Percentiles rank a stretch among this genome's conserved stretches.
These are phyloP conservation scores for Pilasporangium apinafurcum DNA, from an alignment of 352 stramenopile genomes.

Conservation along the genomic window DNA sequence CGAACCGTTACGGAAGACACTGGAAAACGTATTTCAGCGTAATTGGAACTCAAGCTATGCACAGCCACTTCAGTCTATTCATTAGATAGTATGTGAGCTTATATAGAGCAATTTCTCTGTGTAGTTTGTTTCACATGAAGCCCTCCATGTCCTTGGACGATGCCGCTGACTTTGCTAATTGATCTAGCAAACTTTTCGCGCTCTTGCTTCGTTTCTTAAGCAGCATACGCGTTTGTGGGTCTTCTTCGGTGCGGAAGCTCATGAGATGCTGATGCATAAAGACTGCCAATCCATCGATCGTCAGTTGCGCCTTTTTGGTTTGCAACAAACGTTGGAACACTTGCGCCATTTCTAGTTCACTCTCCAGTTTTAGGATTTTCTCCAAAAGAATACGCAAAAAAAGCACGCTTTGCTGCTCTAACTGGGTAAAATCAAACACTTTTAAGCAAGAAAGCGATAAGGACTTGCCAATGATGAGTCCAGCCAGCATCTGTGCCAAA, in stretches of 20 bases:
- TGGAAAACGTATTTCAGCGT: slow-evolving; percentile 59
- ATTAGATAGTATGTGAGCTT: too few species aligned
- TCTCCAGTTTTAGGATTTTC: slow-evolving; percentile 63
- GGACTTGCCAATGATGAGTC: slow-evolving; percentile 42
- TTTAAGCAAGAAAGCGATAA: slow-evolving; percentile 88
- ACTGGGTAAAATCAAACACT: slow-evolving; percentile 89
- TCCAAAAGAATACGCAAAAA: slow-evolving; percentile 86
- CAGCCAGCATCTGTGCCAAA: slow-evolving; percentile 83
- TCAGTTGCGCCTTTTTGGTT: slow-evolving; percentile 76
- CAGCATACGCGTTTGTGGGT: slow-evolving; percentile 24
- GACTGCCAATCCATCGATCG: slow-evolving; percentile 70
- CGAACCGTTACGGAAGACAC: slow-evolving; percentile 31
- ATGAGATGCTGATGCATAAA: slow-evolving; percentile 78
- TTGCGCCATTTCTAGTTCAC: slow-evolving; percentile 53
- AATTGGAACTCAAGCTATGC: slow-evolving; percentile 78
- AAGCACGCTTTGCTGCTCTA: slow-evolving; percentile 80
- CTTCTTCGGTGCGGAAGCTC: slow-evolving; percentile 43
- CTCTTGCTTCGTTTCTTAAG: slow-evolving; percentile 62
- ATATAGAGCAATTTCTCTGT: too few species aligned
- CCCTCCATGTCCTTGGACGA: slow-evolving; percentile 32
- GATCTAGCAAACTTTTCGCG: slow-evolving; percentile 60
- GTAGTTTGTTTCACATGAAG: slow-evolving; percentile 24
- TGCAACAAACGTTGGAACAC: slow-evolving; percentile 72
- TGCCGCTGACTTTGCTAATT: slow-evolving; percentile 53
- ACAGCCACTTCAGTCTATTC: slow-evolving; percentile 14